phyloP scores from a whole-genome alignment of 2,329 filamentous ascomycete species.

The Alternaria sp. region DNA sequence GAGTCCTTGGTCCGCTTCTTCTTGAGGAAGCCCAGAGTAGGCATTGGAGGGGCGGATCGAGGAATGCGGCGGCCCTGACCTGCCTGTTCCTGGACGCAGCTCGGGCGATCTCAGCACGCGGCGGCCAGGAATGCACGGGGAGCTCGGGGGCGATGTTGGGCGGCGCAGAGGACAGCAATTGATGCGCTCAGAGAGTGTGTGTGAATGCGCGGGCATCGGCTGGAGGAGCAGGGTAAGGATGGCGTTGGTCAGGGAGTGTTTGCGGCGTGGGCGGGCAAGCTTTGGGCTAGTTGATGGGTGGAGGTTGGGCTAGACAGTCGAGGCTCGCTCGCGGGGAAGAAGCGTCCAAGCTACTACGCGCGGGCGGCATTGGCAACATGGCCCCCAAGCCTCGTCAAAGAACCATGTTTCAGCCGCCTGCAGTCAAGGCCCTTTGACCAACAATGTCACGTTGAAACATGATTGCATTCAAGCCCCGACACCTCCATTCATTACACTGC shows the following conservation, averaged over 20 bases:
- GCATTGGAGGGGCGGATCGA: constrained; percentile 68
- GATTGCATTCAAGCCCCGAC: background rate
- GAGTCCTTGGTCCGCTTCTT: constrained; percentile 98
- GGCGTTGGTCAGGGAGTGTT: constrained; percentile 3
- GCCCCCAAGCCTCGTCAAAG: constrained; percentile 10
- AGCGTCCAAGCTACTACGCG: constrained; percentile 6
- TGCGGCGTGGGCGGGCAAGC: constrained; percentile 17
- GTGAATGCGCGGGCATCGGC: constrained; percentile 12
- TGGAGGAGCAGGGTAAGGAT: constrained; percentile 2
- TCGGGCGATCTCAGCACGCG: constrained; percentile 17
- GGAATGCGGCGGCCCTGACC: constrained; percentile 33
- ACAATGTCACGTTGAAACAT: background rate
- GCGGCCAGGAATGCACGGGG: constrained; percentile 14
- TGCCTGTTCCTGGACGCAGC: constrained; percentile 23
- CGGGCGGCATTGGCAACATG: constrained; percentile 7
- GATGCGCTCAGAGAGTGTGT: constrained; percentile 12
- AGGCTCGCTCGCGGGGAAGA: constrained; percentile 24
- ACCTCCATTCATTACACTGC: constrained; percentile 1
- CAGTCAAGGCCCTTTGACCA: constrained; percentile 1
- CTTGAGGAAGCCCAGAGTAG: constrained; percentile 94
- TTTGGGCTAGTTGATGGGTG: constrained; percentile 14
- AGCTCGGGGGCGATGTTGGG: background rate
- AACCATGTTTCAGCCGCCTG: constrained; percentile 6
- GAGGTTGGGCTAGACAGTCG: constrained; percentile 17
- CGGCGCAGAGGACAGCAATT: constrained; percentile 15